These are phyloP conservation scores for Crithidia sp. DNA, from an alignment of 208 protist genomes.

Conservation along the genomic window DNA sequence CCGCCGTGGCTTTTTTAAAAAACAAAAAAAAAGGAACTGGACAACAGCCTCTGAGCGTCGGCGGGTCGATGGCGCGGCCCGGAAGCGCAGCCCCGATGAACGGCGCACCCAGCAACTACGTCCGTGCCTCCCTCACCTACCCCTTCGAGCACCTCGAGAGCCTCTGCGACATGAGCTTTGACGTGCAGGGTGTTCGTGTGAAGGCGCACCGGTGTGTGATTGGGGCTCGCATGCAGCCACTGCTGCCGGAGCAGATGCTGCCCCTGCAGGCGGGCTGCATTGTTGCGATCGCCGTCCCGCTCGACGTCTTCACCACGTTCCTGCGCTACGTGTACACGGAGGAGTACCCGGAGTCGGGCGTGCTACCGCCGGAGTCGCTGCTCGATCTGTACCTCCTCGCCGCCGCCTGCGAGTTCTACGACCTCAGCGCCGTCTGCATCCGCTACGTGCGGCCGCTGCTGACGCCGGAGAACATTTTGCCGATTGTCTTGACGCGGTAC, in stretches of 20 bases:
- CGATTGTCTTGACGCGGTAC: constrained; percentile 84
- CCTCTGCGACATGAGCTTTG: constrained; percentile 89
- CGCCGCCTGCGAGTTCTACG: constrained; percentile 83
- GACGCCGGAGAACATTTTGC: constrained; percentile 83
- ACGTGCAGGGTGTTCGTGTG: constrained; percentile 79
- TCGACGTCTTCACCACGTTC: constrained; percentile 86
- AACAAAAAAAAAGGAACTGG: no score
- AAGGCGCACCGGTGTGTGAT: constrained; percentile 92
- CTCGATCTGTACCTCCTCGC: constrained; percentile 86
- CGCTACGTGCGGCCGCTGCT: constrained; percentile 76
- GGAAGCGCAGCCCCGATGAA: neutral
- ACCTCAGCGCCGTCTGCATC: constrained; percentile 75
- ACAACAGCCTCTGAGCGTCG: constrained; percentile 17
- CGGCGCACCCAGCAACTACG: constrained; percentile 7
- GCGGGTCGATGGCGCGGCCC: constrained; percentile 5
- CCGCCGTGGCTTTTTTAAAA: constrained; percentile 9
- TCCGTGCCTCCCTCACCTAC: constrained; percentile 70
- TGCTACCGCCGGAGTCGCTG: constrained; percentile 75
- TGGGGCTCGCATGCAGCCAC: constrained; percentile 74
- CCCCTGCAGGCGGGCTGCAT: constrained; percentile 81
- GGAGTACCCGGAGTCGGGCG: constrained; percentile 77
- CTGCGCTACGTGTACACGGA: constrained; percentile 90
- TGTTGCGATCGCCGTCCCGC: constrained; percentile 74
- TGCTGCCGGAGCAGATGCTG: constrained; percentile 80
- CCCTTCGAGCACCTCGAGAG: constrained; percentile 83